Percentiles rank a stretch among this genome's conserved stretches.
Evolutionary conservation across 1,284 basidiomycete genomes (phyloP).

Genomic region (Marasmius tenuissimus): DNA sequence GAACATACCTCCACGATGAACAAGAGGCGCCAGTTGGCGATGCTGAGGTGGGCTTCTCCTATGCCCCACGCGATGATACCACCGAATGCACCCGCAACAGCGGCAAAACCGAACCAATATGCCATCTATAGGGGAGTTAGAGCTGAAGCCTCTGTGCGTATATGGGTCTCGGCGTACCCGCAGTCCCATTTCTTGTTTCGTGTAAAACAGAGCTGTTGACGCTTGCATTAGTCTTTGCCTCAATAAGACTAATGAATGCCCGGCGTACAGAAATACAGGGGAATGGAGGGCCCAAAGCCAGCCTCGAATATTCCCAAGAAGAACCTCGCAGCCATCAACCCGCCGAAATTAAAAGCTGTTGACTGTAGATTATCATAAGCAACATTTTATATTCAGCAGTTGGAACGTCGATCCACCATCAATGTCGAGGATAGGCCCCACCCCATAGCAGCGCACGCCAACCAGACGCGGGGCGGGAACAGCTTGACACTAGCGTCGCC

Average conservation of each 20-base stretch:
- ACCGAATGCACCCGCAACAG: conserved; percentile 77
- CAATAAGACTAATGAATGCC: not conserved
- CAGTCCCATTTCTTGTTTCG: conserved; percentile 68
- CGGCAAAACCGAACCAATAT: conserved; percentile 79
- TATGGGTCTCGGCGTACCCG: conserved; percentile 35
- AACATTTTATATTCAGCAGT: not conserved
- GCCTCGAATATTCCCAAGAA: conserved; percentile 72
- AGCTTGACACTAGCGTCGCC: conserved; percentile 62
- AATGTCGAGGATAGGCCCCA: conserved; percentile 72
- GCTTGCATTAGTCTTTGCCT: not conserved
- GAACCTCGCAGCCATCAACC: conserved; percentile 56
- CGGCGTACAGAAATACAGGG: conserved; percentile 70
- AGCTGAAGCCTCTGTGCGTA: not conserved
- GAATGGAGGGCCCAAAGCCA: conserved; percentile 71
- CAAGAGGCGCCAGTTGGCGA: conserved; percentile 65
- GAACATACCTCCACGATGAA: conserved; percentile 72
- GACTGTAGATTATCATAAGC: conserved; percentile 37
- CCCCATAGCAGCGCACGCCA: conserved; percentile 63
- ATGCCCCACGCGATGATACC: conserved; percentile 75
- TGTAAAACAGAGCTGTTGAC: conserved; percentile 68
- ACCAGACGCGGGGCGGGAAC: conserved; percentile 63
- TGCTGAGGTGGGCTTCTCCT: conserved; percentile 49
- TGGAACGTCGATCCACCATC: conserved; percentile 45
- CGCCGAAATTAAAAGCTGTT: conserved; percentile 54
- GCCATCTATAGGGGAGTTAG: conserved; percentile 46